Conservation (phyloP, 441 rosid species). For the Manihot esculenta region DNA sequence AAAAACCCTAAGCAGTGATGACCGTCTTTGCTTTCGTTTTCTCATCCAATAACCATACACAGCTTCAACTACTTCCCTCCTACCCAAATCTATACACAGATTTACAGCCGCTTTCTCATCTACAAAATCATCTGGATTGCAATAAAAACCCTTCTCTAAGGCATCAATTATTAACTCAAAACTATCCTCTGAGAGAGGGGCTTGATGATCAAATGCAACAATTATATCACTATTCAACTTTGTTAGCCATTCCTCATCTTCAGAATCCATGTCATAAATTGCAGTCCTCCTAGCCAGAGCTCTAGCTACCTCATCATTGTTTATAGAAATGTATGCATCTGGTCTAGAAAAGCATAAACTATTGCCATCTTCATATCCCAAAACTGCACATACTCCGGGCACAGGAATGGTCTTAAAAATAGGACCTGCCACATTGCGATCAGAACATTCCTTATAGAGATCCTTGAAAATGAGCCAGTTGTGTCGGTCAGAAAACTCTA, state of each 20-base stretch:
- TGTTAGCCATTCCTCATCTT: slow-evolving; percentile 88
- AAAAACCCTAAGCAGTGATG: slow-evolving; percentile 64
- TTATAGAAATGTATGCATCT: slow-evolving; percentile 50
- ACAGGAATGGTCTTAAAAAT: slow-evolving; percentile 67
- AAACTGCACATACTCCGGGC: slow-evolving; percentile 70
- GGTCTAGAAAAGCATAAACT: slow-evolving; percentile 50
- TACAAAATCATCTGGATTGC: slow-evolving; percentile 48
- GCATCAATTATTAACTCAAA: slow-evolving; percentile 91
- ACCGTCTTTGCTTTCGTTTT: slow-evolving; percentile 66
- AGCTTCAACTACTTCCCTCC: slow-evolving; percentile 61
- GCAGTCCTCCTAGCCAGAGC: slow-evolving; percentile 65
- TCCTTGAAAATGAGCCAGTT: slow-evolving; percentile 89
- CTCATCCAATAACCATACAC: slow-evolving; percentile 71
- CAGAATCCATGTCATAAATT: slow-evolving; percentile 87
- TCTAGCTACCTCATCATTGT: slow-evolving; percentile 75
- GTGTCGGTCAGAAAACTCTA: slow-evolving; percentile 66
- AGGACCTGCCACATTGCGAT: slow-evolving; percentile 54
- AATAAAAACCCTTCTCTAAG: slow-evolving; percentile 71
- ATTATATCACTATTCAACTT: slow-evolving; percentile 44
- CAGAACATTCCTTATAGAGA: slow-evolving; percentile 73
- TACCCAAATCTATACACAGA: slow-evolving; percentile 47
- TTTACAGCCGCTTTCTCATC: slow-evolving; percentile 52
- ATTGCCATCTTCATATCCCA: slow-evolving; percentile 41
- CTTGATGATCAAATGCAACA: slow-evolving; percentile 36
- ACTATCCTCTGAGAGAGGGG: slow-evolving; percentile 49